A percentile compares a stretch with the other conserved stretches of the same genome.
Conservation (phyloP, 352 stramenopile genomes). For the Thraustotheca clavata region DNA sequence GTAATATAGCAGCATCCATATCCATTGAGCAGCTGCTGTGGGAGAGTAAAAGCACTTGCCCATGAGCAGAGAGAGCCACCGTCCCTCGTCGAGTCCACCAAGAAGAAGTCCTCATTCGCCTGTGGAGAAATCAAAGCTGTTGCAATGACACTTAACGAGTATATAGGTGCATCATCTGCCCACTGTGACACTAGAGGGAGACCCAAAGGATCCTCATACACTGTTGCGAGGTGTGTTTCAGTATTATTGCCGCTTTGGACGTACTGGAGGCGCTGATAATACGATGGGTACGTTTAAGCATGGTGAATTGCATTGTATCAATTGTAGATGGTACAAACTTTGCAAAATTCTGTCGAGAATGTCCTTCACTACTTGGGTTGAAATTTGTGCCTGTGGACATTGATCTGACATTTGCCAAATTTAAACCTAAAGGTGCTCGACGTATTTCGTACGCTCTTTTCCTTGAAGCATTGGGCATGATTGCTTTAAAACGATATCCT, state of each 20-base stretch:
- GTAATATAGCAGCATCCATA: no score
- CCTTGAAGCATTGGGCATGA: conserved; percentile 75
- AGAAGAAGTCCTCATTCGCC: no score
- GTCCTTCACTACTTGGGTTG: conserved; percentile 44
- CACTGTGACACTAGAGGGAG: conserved; percentile 31
- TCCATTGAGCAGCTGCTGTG: no score
- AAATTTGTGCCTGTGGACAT: conserved; percentile 67
- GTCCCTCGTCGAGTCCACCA: no score
- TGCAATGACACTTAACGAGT: no score
- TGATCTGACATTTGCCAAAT: conserved; percentile 82
- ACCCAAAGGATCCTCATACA: conserved; percentile 73
- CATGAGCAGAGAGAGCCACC: no score
- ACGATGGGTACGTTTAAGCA: conserved; percentile 39
- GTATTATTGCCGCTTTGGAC: conserved; percentile 79
- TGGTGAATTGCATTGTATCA: neutral
- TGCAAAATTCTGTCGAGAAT: conserved; percentile 76
- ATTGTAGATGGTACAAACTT: conserved; percentile 74
- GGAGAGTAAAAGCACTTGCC: no score
- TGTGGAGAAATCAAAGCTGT: no score
- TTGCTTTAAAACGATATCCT: conserved; percentile 73
- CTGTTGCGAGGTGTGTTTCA: conserved; percentile 73
- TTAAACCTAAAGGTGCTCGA: conserved; percentile 77
- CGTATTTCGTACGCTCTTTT: conserved; percentile 80
- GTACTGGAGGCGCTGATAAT: conserved; percentile 58
- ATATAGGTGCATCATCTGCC: neutral